Evolutionary conservation across 768 basidiomycete species (phyloP).

Genomic region (Crucibulum laeve): DNA sequence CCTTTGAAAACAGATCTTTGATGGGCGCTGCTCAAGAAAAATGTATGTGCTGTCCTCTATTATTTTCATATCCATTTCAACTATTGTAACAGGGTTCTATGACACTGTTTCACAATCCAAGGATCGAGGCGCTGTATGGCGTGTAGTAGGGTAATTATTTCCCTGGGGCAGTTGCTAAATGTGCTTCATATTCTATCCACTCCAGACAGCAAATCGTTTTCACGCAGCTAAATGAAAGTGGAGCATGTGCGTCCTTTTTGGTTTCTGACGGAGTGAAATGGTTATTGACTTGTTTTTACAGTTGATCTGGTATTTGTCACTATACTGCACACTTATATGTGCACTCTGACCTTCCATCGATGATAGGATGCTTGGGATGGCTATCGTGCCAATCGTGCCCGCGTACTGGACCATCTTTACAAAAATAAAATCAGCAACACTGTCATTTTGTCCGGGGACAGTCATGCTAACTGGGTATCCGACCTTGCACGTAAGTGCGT

Average conservation of each 20-base stretch:
- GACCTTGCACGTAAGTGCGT: constrained; percentile 44
- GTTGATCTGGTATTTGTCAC: constrained; percentile 13
- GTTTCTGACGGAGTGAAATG: not conserved
- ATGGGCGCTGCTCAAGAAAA: constrained; percentile 54
- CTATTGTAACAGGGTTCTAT: constrained; percentile 35
- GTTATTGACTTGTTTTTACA: constrained; percentile 1
- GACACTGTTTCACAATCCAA: constrained; percentile 41
- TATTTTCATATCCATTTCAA: not conserved
- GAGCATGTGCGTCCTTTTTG: constrained; percentile 23
- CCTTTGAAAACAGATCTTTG: constrained; percentile 40
- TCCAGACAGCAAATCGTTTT: constrained; percentile 55
- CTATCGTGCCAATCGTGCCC: constrained; percentile 49
- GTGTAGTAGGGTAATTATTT: constrained; percentile 40
- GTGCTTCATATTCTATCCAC: not conserved
- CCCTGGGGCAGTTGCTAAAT: not conserved
- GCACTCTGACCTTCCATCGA: constrained; percentile 4
- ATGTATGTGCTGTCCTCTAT: constrained; percentile 24
- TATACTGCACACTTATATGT: constrained; percentile 18
- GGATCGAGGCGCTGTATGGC: constrained; percentile 46
- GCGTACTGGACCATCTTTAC: constrained; percentile 48
- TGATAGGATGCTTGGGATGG: constrained; percentile 57
- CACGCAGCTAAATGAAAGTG: constrained; percentile 37
- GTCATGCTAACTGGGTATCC: constrained; percentile 59
- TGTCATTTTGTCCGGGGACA: constrained; percentile 57
- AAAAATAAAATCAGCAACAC: constrained; percentile 48